Evolutionary conservation across 345 rosid species (phyloP).

Genomic region (Brassica nigra): DNA sequence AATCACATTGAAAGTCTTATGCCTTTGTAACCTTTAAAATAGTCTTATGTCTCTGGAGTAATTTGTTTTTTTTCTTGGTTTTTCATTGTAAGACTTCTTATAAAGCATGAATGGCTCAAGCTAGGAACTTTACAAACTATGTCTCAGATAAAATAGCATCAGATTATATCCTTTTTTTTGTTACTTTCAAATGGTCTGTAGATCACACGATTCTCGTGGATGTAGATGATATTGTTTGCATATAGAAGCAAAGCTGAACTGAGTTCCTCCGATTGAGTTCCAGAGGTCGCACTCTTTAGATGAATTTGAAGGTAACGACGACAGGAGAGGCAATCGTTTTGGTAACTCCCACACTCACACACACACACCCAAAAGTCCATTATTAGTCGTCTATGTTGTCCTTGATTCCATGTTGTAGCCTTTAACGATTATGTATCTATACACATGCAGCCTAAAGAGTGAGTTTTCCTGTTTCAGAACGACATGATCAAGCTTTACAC

Average conservation of each 20-base stretch:
- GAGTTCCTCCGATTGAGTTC: background rate
- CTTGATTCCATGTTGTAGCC: background rate
- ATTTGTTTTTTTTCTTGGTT: background rate
- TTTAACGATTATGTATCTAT: background rate
- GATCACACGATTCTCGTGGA: background rate
- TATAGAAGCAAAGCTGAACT: background rate
- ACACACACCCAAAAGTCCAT: background rate
- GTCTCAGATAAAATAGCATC: background rate
- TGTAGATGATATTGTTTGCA: background rate
- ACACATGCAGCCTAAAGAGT: too few relatives aligned
- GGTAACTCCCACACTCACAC: background rate
- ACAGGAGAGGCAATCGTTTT: background rate
- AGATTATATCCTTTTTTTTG: too few relatives aligned
- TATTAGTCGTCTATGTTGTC: background rate
- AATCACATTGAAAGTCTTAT: background rate
- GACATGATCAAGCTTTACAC: background rate
- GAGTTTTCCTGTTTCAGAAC: too few relatives aligned
- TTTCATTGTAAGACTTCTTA: background rate
- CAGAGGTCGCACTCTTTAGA: background rate
- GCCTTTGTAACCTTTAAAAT: background rate
- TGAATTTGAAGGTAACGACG: background rate
- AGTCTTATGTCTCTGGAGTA: background rate
- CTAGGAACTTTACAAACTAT: background rate
- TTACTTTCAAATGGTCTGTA: background rate
- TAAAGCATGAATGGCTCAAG: background rate